phyloP scores from a whole-genome alignment of 352 stramenopile species.

The Globisporangium echinulatum region DNA sequence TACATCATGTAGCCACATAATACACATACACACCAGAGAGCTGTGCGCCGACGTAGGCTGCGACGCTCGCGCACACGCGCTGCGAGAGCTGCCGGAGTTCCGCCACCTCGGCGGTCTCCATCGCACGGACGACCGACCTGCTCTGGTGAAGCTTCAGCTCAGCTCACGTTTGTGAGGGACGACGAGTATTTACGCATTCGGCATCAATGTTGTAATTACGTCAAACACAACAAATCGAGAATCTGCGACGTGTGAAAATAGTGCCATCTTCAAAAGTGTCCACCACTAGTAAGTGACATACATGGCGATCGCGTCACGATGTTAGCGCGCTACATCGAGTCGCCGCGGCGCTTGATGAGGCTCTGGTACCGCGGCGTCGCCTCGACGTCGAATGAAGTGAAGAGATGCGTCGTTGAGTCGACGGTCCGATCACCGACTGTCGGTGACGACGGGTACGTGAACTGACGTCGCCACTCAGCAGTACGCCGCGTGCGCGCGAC shows the following conservation, averaged over 20 bases:
- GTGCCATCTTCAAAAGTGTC: no score
- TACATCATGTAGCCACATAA: no score
- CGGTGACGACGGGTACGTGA: slow-evolving; percentile 21
- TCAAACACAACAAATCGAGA: background rate
- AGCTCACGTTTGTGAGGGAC: no score
- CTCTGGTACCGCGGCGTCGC: slow-evolving; percentile 26
- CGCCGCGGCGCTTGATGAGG: slow-evolving; percentile 28
- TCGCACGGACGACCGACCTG: slow-evolving; percentile 11
- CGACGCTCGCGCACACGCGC: slow-evolving; percentile 62
- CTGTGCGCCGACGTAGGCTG: slow-evolving; percentile 59
- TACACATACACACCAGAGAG: slow-evolving; percentile 35
- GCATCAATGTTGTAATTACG: background rate
- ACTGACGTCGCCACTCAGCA: slow-evolving; percentile 8
- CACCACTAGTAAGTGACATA: no score
- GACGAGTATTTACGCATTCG: no score
- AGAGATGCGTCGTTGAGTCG: slow-evolving; percentile 8
- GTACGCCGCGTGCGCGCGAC: background rate
- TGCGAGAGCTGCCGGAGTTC: slow-evolving; percentile 55
- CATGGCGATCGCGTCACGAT: no score
- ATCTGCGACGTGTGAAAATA: slow-evolving; percentile 6
- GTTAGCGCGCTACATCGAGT: slow-evolving; percentile 38
- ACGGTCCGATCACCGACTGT: slow-evolving; percentile 9
- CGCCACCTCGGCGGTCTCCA: slow-evolving; percentile 53
- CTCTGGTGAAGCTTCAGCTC: background rate
- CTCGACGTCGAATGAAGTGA: slow-evolving; percentile 15